Base-by-base conservation (phyloP, 345 rosid species). In the Combretum micranthum region DNA sequence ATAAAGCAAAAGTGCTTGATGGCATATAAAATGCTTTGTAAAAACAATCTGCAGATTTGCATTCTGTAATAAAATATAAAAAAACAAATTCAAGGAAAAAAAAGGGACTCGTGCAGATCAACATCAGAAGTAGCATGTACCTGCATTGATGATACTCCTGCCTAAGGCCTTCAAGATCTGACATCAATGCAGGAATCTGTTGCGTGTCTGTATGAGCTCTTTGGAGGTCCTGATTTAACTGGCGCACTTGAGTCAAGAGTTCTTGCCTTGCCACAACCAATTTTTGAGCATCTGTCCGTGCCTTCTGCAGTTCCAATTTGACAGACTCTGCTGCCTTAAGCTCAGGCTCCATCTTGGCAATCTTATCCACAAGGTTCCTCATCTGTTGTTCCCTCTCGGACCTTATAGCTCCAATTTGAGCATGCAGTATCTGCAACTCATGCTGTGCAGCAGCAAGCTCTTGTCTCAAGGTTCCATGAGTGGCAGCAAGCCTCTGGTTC, bases 141-240 rank as follows among this genome's bases (percentile, higher is more conserved):
- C 96, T 93, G 97, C 88, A 89, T 56, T 79, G 91, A 59, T 93
- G 97, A 67, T 85, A 85, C 65, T 93, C 99, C 72, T 89, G 94
- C 71, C 91, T 79, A 44, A 87, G 79, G 64, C 66, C 66, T 49
- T 89, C 99, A 12, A 89, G 95, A 63, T 93, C 92, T 0, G 90
- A 75, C 83, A 89, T 74, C 18, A 93, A 57, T 72, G 82, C 77
- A 20, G 92, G 96, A 59, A 87, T 66, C 65, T 85, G 94, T 65
- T 83, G 97, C 58, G 77, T 84, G 72, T 89, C 99, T 15, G 72
- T 50, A 50, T 83, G 92, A 70, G 82, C 73, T 61, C 80, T 83
- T 56, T 83, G 93, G 71, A 88, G 79, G 62, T 88, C 90, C 63
- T 81, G 92, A 70, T 70, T 78, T 75, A 88, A 64, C 53, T 92